Percentiles rank a stretch among this genome's conserved stretches.
Conservation (phyloP, 2,329 filamentous ascomycete species). For the Colletotrichum acutatum region DNA sequence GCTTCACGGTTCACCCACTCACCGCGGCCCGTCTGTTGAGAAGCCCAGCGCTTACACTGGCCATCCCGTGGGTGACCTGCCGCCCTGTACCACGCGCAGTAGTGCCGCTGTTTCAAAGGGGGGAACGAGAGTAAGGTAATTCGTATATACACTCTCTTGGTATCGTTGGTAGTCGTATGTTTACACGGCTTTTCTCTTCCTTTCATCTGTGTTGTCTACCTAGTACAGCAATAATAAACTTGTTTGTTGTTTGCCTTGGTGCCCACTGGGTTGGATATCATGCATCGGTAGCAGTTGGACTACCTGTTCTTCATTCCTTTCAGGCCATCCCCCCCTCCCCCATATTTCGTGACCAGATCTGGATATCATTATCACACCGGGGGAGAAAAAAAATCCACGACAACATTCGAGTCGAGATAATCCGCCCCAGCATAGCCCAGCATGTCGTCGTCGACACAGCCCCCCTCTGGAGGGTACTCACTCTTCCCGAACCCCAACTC, state of each 20-base stretch:
- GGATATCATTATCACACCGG: neutral
- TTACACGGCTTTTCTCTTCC: conserved; percentile 12
- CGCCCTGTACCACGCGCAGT: neutral
- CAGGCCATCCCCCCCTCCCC: neutral
- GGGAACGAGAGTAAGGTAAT: conserved; percentile 12
- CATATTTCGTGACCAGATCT: conserved; percentile 13
- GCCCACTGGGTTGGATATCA: conserved; percentile 18
- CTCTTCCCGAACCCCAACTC: conserved; percentile 65
- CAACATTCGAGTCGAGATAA: conserved; percentile 11
- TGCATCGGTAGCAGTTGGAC: conserved; percentile 31
- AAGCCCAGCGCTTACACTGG: conserved; percentile 36
- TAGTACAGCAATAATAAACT: conserved; percentile 12
- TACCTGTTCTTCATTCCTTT: conserved; percentile 29
- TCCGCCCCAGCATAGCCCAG: conserved; percentile 16
- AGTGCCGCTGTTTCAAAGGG: conserved; percentile 2
- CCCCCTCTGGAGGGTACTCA: conserved; percentile 61
- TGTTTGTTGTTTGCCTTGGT: conserved; percentile 18
- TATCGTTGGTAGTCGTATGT: conserved; percentile 12
- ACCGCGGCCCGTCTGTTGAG: conserved; percentile 5
- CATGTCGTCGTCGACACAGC: conserved; percentile 55
- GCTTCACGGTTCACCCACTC: conserved; percentile 32
- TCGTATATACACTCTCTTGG: conserved; percentile 34
- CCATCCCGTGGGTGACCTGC: conserved; percentile 21
- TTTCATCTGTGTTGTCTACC: conserved; percentile 6
- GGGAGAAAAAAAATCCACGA: neutral